Evolutionary conservation across 768 basidiomycete genomes (phyloP), one percentile per base, ranked within the genome.

Genomic region (Mycena amicta): DNA sequence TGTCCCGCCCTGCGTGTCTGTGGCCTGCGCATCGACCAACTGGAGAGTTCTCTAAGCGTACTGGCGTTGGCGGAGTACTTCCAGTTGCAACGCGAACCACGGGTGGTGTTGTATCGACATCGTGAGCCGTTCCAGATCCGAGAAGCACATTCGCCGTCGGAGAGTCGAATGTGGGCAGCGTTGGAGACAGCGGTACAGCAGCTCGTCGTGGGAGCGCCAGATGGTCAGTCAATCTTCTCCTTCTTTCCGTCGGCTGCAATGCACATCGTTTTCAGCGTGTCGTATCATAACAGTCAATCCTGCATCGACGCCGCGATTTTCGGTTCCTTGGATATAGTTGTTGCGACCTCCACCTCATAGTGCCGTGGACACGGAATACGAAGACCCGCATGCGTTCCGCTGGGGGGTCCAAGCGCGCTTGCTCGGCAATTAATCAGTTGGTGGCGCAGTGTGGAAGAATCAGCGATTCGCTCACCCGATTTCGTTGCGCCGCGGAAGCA

Each of bases 111-210:
- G 62, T 69, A 72, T 22, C 66, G 69, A 51, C 73, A 76, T 57
- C 68, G 64, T 29, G 74, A 77, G 52, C 74, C 76, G n/a, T 79
- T 78, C 58, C 67, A 71, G 20, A 70, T 73, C 41, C 69, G 71
- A 26, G 72, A 75, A 50, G 75, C 76, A n/a, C 75, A 78, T 60
- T 72, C 75, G 3, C 45, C 54, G 27, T 63, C 68, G 23, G 75
- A 77, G 52, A 64, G 51, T 15, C 55, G 60, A 26, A 69, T 77
- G 12, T 78, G 77, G 77, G 69, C 55, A 30, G 67, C 62, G 13
- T 66, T 75, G 25, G 74, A 75, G 56, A 53, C 64, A n/a, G 69
- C 71, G 2, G 69, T 70, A 16, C 55, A 59, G 28, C 57, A 64
- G 12, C 72, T 45, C 15, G 15, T 45, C 43, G 43, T 45, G 43